Conservation (phyloP, 306 rosid species). For the Luffa acutangula region DNA sequence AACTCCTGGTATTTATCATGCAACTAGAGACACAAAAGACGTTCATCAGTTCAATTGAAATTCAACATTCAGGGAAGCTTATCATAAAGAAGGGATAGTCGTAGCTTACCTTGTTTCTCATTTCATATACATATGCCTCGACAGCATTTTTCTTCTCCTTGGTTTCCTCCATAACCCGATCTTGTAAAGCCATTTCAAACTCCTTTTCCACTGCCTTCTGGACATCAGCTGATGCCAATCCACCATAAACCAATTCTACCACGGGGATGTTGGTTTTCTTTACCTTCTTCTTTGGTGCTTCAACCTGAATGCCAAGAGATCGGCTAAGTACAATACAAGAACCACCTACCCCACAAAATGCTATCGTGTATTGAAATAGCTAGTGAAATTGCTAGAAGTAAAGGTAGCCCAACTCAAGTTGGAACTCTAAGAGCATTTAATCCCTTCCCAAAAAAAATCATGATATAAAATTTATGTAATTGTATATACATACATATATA, state of each 20-base stretch:
- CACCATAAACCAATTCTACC: slow-evolving; percentile 67
- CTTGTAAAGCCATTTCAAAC: slow-evolving; percentile 97
- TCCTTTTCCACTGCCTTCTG: slow-evolving; percentile 84
- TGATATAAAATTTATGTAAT: background rate
- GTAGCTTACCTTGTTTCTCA: slow-evolving; percentile 74
- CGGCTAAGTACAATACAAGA: background rate
- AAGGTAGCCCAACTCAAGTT: background rate
- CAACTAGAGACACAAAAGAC: slow-evolving; percentile 36
- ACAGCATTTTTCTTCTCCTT: slow-evolving; percentile 95
- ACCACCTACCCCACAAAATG: background rate
- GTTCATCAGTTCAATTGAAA: slow-evolving; percentile 6
- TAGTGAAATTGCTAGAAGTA: background rate
- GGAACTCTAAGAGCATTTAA: background rate
- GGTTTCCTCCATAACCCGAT: slow-evolving; percentile 94
- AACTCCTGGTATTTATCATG: slow-evolving; percentile 66
- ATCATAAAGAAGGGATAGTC: background rate
- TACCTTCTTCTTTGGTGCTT: slow-evolving; percentile 78
- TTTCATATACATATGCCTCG: slow-evolving; percentile 89
- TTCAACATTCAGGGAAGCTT: background rate
- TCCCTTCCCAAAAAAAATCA: background rate
- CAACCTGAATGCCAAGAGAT: slow-evolving; percentile 23
- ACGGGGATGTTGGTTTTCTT: slow-evolving; percentile 64
- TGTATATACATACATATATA: background rate
- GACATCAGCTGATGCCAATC: slow-evolving; percentile 43
- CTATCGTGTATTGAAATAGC: background rate